A percentile compares a stretch with the other conserved stretches of the same genome.
Evolutionary conservation across 1,284 basidiomycete species (phyloP).

Genomic region (Naganishia sp.): DNA sequence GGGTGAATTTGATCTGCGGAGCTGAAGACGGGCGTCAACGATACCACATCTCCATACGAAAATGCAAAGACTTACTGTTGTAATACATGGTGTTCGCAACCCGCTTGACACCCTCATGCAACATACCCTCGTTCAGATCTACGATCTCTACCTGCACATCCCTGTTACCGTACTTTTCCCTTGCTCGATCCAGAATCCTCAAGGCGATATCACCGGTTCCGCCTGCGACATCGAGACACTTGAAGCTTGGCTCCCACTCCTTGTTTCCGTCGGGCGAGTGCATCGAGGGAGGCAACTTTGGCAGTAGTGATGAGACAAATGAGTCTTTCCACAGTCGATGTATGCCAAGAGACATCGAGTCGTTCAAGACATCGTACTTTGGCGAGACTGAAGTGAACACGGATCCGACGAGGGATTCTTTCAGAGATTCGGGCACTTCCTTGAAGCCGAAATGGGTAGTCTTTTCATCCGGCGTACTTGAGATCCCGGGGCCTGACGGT

Average conservation of each 20-base stretch:
- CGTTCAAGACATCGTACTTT: conserved; percentile 98
- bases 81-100: conserved; percentile 97
- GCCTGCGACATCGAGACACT: conserved; percentile 93
- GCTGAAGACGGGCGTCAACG: conserved; percentile 58
- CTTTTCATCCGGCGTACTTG: conserved; percentile 33
- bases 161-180: conserved; percentile 82
- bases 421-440: conserved; percentile 75
- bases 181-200: conserved; percentile 85
- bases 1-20: conserved; percentile 88
- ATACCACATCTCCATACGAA: no score
- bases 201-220: conserved; percentile 98
- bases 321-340: conserved; percentile 97
- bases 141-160: conserved; percentile 88
- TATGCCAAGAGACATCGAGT: conserved; percentile 93
- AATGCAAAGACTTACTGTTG: conserved; percentile 68
- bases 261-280: conserved; percentile 56
- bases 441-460: conserved; percentile 92
- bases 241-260: conserved; percentile 41
- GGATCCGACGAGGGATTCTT: conserved; percentile 70
- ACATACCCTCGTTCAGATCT: conserved; percentile 95
- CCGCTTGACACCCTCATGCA: conserved; percentile 84
- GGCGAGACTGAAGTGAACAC: conserved; percentile 97
- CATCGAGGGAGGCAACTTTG: conserved; percentile 55
- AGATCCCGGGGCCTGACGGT: conserved; percentile 2
- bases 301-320: conserved; percentile 78